Conservation (phyloP, 1,139 yeast species). For the Ashbya aceris region DNA sequence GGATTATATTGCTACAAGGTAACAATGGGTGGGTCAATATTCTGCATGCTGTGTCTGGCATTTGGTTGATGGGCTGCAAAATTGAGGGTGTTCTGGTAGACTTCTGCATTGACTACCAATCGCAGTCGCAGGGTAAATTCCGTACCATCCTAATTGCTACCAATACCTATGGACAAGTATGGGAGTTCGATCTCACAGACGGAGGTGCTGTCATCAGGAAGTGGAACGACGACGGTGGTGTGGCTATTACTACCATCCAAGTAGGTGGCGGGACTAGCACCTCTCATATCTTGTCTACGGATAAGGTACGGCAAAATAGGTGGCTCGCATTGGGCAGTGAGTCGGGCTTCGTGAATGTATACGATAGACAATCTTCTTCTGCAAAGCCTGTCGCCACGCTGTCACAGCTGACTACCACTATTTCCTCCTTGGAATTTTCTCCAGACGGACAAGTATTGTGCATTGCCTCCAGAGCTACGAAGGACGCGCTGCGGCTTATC, state of each 20-base stretch:
- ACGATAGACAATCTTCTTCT: slow-evolving; percentile 39
- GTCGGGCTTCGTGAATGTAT: slow-evolving; percentile 83
- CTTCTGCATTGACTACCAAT: slow-evolving; percentile 50
- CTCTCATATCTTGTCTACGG: slow-evolving; percentile 19
- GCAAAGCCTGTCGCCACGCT: slow-evolving; percentile 49
- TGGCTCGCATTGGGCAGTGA: slow-evolving; percentile 87
- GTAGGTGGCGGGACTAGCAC: slow-evolving; percentile 54
- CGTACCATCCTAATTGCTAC: slow-evolving; percentile 45
- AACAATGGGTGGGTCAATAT: slow-evolving; percentile 86
- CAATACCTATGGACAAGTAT: slow-evolving; percentile 77
- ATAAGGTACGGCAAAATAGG: slow-evolving; percentile 40
- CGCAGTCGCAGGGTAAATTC: slow-evolving; percentile 18
- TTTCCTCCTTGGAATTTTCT: slow-evolving; percentile 65
- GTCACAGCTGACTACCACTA: slow-evolving; percentile 75
- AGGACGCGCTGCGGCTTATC: slow-evolving; percentile 78
- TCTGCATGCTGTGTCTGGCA: slow-evolving; percentile 66
- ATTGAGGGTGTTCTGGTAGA: slow-evolving; percentile 79
- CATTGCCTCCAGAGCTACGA: slow-evolving; percentile 75
- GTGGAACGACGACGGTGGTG: slow-evolving; percentile 86
- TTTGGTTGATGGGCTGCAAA: slow-evolving; percentile 80
- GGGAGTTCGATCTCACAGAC: slow-evolving; percentile 64
- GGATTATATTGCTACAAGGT: slow-evolving; percentile 68
- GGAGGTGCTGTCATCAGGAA: slow-evolving; percentile 43
- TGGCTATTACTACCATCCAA: slow-evolving; percentile 70
- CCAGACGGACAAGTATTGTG: slow-evolving; percentile 86